Base-by-base conservation (phyloP, 768 basidiomycete species). In the Rhizopogon sp. region DNA sequence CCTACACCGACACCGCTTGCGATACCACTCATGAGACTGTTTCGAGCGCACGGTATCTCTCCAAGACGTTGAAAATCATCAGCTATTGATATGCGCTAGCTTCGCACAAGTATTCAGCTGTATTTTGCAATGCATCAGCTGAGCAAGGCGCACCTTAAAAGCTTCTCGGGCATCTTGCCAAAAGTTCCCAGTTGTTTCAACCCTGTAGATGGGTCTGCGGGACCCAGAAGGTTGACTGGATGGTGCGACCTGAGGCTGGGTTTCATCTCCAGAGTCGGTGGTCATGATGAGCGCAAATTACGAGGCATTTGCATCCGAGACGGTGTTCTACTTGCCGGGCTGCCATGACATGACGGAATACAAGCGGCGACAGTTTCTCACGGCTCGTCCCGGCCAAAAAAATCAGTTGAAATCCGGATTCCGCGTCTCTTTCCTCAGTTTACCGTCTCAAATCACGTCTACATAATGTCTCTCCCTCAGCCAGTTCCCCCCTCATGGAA, bases 401-500 rank as follows among this genome's bases (percentile, higher is more conserved):
- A 57, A 33, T 41, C 16, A 35, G 39, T 28, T 43, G 50, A 54
- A 56, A 20, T 20, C 20, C 20, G 20, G 20, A 20, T 20, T 25
- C 44, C 41, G 35, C 56, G 43, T 29, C 22, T 51, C 43, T 43
- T 57, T 55, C 50, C 50, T 43, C 58, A 53, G n/a, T 16, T 52
- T 62, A 53, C 55, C 42, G 40, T 52, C 56, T 56, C 53, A 61
- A 57, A 63, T 65, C 68, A 68, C 70, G 61, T 61, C 69, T 64
- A 72, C 68, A 74, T 25, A 53, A 93, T 93, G 91, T 90, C 91
- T 71, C 80, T 93, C 65, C 91, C 94, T 71, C 94, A 96, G 68
- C 92, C 94, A 59, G 94, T 97, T 64, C 94, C 93, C 72, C 94
- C 93, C 56, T 93, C 91, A 68, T 97, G 93, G 93, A 95, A 95